Percentiles rank a stretch among this genome's conserved stretches.
Conservation (phyloP, 73 alveolate genomes). For the Effrenium voratum region DNA sequence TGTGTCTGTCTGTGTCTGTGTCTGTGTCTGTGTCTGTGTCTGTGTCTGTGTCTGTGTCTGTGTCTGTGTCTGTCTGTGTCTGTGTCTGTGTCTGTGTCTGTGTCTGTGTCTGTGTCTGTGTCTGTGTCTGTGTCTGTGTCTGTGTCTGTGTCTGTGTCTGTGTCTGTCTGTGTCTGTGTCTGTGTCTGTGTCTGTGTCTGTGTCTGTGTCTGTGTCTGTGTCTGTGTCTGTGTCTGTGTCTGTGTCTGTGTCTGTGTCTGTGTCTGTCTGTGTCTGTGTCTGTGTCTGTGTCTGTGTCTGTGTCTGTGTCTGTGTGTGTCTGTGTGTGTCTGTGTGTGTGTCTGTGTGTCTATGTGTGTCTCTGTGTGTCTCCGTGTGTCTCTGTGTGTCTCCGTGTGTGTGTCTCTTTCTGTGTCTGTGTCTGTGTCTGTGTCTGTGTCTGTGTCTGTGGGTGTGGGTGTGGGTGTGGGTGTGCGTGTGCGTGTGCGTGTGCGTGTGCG, state of each 20-base stretch:
- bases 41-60: neutral
- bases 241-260: neutral
- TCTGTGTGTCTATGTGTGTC: neutral
- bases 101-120: neutral
- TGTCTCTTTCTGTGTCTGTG: neutral
- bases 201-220: neutral
- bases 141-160: neutral
- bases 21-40: neutral
- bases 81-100: neutral
- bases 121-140: neutral
- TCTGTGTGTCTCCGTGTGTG: neutral
- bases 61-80: neutral
- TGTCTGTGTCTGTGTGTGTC: neutral
- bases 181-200: neutral
- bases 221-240: neutral
- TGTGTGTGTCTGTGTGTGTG: neutral
- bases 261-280: neutral
- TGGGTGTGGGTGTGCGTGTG: too few species aligned
- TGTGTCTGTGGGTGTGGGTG: neutral
- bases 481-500: too few species aligned
- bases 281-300: neutral
- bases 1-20: neutral
- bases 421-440: neutral
- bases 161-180: neutral
- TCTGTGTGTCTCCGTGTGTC: neutral